A percentile compares a stretch with the other conserved stretches of the same genome.
Evolutionary conservation across 805 yeast species (phyloP).

Genomic region (Schwanniomyces occidentalis): DNA sequence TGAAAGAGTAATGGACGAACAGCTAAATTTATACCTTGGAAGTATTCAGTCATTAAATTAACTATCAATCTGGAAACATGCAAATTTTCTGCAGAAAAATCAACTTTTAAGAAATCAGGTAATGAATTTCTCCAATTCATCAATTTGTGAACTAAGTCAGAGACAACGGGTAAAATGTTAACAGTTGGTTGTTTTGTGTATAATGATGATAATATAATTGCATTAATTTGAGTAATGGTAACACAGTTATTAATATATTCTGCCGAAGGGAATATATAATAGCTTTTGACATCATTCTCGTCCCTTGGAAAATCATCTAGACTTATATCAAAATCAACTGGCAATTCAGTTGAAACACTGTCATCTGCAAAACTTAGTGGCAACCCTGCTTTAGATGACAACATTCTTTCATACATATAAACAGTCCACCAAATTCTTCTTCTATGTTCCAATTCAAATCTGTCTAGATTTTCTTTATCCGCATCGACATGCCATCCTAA

Average conservation of each 20-base stretch:
- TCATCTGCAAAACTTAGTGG: constrained; percentile 80
- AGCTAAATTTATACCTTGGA: constrained; percentile 78
- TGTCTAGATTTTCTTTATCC: constrained; percentile 56
- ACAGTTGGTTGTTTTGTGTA: constrained; percentile 75
- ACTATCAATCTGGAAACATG: constrained; percentile 66
- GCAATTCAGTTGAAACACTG: constrained; percentile 76
- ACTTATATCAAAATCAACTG: constrained; percentile 68
- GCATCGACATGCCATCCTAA: constrained; percentile 84
- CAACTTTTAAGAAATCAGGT: constrained; percentile 65
- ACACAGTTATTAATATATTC: constrained; percentile 77
- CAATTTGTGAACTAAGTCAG: constrained; percentile 65
- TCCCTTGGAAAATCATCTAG: constrained; percentile 34
- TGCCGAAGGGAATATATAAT: constrained; percentile 75
- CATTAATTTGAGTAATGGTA: constrained; percentile 75
- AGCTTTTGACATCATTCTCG: constrained; percentile 56
- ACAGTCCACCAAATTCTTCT: constrained; percentile 51
- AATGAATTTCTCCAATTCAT: constrained; percentile 66
- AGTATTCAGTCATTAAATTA: constrained; percentile 78
- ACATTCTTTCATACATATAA: constrained; percentile 63
- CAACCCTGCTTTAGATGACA: constrained; percentile 78
- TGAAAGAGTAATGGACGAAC: constrained; percentile 77
- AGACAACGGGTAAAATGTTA: constrained; percentile 74
- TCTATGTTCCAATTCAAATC: constrained; percentile 56
- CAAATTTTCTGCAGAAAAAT: constrained; percentile 54
- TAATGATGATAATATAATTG: constrained; percentile 64